Conservation (phyloP, 228 moss, liverwort and hornwort genomes). For the Sphagnum fallax region DNA sequence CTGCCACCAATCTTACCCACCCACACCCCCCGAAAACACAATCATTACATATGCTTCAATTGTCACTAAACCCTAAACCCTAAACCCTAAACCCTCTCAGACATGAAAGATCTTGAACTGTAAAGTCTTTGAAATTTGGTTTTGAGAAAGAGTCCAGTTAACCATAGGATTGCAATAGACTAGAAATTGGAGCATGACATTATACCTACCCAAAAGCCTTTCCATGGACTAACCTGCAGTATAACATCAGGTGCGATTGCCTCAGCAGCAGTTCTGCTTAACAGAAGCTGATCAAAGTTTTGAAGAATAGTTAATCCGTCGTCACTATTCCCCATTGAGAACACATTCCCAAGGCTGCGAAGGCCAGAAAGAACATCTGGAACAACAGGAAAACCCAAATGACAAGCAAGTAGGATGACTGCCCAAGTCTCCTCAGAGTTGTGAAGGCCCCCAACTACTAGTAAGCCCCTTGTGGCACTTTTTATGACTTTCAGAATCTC, state of each 20-base stretch:
- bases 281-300: conserved; percentile 85
- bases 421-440: conserved; percentile 93
- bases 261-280: conserved; percentile 54
- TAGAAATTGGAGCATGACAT: too few relatives aligned
- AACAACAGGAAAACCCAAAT: conserved; percentile 88
- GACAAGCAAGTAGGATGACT: conserved; percentile 73
- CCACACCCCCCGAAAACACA: neutral
- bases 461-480: conserved; percentile 51
- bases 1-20: conserved; percentile 75
- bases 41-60: too few relatives aligned
- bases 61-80: too few relatives aligned
- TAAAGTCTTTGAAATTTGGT: too few relatives aligned
- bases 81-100: too few relatives aligned
- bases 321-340: conserved; percentile 19
- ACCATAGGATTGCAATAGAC: too few relatives aligned
- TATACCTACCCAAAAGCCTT: too few relatives aligned
- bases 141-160: too few relatives aligned
- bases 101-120: too few relatives aligned
- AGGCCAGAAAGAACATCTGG: conserved; percentile 93
- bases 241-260: conserved; percentile 77
- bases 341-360: conserved; percentile 49
- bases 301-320: conserved; percentile 65
- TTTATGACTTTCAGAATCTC: conserved; percentile 33
- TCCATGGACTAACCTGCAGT: conserved; percentile 51
- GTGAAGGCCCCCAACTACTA: conserved; percentile 78